phyloP scores from a whole-genome alignment of 768 basidiomycete species.

The Tylopilus sp. region DNA sequence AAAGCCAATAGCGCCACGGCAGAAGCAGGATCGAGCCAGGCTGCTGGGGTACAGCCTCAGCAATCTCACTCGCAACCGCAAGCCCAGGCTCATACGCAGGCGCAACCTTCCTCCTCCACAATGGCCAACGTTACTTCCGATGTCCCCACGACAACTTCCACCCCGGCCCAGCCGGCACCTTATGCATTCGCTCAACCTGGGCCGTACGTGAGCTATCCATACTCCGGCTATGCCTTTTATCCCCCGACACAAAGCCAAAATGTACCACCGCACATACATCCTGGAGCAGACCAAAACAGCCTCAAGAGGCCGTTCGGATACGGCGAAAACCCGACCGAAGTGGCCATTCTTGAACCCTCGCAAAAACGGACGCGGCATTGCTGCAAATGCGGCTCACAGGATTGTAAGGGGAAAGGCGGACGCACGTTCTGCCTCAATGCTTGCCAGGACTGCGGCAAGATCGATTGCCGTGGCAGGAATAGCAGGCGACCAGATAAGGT shows the following conservation, averaged over 20 bases:
- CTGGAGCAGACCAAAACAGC: conserved; percentile 24
- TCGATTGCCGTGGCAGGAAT: conserved; percentile 75
- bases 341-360: conserved; percentile 35
- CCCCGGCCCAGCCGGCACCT: conserved; percentile 27
- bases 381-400: conserved; percentile 77
- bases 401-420: conserved; percentile 83
- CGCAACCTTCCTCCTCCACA: conserved; percentile 19
- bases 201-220: conserved; percentile 37
- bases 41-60: conserved; percentile 18
- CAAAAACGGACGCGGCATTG: conserved; percentile 73
- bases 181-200: conserved; percentile 30
- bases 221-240: conserved; percentile 34
- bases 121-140: conserved; percentile 19
- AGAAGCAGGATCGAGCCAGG: conserved; percentile 28
- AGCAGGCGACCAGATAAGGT: conserved; percentile 73
- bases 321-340: conserved; percentile 22
- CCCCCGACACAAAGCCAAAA: conserved; percentile 21
- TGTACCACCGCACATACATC: conserved; percentile 23
- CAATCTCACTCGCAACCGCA: conserved; percentile 22
- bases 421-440: conserved; percentile 67
- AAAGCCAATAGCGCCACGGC: conserved; percentile 50
- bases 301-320: conserved; percentile 29
- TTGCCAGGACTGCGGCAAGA: conserved; percentile 81
- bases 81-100: conserved; percentile 16
- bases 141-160: conserved; percentile 16